phyloP scores from a whole-genome alignment of 2,329 filamentous ascomycete species.

The Pseudogymnoascus sp. region DNA sequence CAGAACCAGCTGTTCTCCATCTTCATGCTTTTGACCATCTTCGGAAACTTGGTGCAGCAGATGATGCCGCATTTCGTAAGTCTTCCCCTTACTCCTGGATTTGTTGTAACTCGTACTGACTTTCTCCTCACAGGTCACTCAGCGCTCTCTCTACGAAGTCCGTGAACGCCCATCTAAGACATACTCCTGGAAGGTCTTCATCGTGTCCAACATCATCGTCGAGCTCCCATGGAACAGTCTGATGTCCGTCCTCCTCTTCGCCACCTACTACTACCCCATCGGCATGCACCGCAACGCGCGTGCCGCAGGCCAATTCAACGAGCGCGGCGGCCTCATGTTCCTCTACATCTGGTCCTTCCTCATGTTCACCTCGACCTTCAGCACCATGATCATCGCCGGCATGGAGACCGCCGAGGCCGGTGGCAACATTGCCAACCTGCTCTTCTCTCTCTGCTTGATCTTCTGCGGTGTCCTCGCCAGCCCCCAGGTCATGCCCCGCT shows the following conservation, averaged over 20 bases:
- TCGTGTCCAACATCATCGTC: constrained; percentile 66
- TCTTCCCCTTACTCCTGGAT: constrained; percentile 40
- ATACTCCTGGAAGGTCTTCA: constrained; percentile 60
- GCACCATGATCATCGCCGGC: constrained; percentile 66
- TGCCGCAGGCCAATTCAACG: constrained; percentile 48
- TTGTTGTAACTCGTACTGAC: neutral
- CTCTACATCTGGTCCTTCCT: constrained; percentile 67
- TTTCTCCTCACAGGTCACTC: constrained; percentile 10
- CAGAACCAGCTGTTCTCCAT: constrained; percentile 66
- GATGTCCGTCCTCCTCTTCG: constrained; percentile 66
- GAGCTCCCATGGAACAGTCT: constrained; percentile 79
- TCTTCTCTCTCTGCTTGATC: constrained; percentile 64
- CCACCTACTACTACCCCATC: constrained; percentile 80
- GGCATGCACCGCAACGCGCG: constrained; percentile 59
- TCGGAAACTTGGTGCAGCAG: constrained; percentile 66
- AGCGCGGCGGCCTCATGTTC: constrained; percentile 73
- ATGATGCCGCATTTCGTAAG: constrained; percentile 62
- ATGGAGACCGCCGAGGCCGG: constrained; percentile 67
- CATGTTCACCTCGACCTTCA: constrained; percentile 73
- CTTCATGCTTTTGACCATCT: constrained; percentile 70
- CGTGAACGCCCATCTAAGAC: constrained; percentile 72
- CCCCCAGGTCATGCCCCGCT: constrained; percentile 54
- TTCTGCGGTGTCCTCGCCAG: constrained; percentile 68
- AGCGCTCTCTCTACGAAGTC: constrained; percentile 49
- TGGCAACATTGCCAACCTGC: constrained; percentile 65